phyloP scores from a whole-genome alignment of 352 stramenopile genomes.

The Pythium rishiriense region DNA sequence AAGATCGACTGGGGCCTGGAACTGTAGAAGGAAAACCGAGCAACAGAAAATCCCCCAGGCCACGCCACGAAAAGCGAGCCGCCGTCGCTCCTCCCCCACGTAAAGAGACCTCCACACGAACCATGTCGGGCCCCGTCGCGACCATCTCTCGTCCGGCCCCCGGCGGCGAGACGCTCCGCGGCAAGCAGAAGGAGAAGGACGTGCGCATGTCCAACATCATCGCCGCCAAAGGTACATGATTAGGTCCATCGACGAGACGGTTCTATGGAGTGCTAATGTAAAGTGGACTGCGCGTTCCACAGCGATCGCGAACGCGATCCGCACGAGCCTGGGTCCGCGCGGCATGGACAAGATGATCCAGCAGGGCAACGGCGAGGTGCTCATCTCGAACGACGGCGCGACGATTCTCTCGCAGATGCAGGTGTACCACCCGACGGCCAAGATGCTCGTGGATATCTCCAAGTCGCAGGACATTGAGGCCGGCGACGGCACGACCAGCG shows the following conservation, averaged over 20 bases:
- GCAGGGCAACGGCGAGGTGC: constrained; percentile 96
- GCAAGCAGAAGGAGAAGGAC: constrained; percentile 97
- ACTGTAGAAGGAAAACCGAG: constrained; percentile 27
- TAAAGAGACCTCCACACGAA: too few species aligned
- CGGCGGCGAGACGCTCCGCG: constrained; percentile 74
- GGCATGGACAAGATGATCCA: constrained; percentile 99
- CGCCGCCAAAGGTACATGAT: constrained; percentile 94
- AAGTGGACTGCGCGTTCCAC: too few species aligned
- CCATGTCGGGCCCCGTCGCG: constrained; percentile 36
- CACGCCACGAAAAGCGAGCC: constrained; percentile 9
- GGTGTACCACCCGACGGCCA: constrained; percentile 99
- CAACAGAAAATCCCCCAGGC: not conserved
- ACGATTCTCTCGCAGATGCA: constrained; percentile 99
- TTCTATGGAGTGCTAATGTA: too few species aligned
- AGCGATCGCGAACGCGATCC: constrained; percentile 98
- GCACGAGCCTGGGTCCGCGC: constrained; percentile 96
- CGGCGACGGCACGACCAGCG: constrained; percentile 96
- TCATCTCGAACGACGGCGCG: constrained; percentile 99
- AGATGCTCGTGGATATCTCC: constrained; percentile 99
- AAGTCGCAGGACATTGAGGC: constrained; percentile 99
- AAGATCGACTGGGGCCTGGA: constrained; percentile 31
- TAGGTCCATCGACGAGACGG: too few species aligned
- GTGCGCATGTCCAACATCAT: constrained; percentile 99
- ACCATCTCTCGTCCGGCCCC: constrained; percentile 54
- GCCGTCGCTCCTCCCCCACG: not conserved